Conservation (phyloP, 2,329 filamentous ascomycete species). For the Epichloe aotearoae region DNA sequence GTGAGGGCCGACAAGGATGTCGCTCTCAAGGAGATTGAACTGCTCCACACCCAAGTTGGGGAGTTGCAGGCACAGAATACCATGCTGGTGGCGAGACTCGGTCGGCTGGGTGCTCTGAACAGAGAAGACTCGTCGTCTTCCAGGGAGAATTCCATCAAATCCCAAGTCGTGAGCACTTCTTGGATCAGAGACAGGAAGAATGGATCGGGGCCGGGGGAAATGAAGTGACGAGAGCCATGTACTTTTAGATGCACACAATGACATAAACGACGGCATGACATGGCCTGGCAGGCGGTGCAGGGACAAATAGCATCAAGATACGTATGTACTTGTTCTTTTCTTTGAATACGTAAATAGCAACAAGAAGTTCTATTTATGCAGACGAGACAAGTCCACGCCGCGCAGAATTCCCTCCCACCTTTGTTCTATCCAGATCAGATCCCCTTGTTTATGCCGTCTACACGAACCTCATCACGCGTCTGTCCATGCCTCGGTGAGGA, state of each 20-base stretch:
- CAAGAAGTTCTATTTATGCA: no score
- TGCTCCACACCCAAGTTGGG: conserved; percentile 41
- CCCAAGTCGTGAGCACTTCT: conserved; percentile 1
- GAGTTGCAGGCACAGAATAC: conserved; percentile 49
- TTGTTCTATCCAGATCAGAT: background rate
- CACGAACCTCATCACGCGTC: no score
- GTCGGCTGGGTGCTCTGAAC: conserved; percentile 28
- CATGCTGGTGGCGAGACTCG: conserved; percentile 39
- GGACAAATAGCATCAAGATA: no score
- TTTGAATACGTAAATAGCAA: no score
- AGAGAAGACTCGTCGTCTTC: conserved; percentile 7
- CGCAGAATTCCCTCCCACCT: background rate
- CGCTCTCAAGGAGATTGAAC: conserved; percentile 37
- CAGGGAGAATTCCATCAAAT: conserved; percentile 1
- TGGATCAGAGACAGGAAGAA: no score
- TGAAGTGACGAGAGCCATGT: background rate
- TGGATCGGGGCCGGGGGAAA: no score
- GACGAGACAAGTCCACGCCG: no score
- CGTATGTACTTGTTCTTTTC: no score
- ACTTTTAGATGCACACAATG: background rate
- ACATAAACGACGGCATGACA: background rate
- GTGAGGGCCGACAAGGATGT: conserved; percentile 37
- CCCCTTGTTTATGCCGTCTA: background rate
- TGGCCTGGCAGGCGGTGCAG: no score
- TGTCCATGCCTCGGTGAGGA: conserved; percentile 13